Conservation (phyloP, 345 rosid species). For the Moringa oleifera region DNA sequence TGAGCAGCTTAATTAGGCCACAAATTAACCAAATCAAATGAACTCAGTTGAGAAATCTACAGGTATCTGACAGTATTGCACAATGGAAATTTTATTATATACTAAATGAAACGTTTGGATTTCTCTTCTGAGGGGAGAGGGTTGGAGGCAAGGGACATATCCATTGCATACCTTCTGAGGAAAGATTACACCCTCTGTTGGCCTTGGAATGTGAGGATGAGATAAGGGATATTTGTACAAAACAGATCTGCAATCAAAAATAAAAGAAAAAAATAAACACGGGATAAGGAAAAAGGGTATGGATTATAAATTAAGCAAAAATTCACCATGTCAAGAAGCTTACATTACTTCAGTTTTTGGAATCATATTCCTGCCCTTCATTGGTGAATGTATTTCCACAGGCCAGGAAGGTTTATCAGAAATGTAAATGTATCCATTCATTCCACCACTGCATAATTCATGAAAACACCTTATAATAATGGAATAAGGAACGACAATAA, state of each 20-base stretch:
- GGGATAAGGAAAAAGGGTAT: too few species aligned
- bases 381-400: slow-evolving; percentile 14
- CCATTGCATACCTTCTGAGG: slow-evolving; percentile 13
- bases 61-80: background rate
- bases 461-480: background rate
- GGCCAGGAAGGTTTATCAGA: slow-evolving; percentile 10
- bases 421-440: slow-evolving; percentile 21
- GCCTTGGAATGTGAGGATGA: slow-evolving; percentile 20
- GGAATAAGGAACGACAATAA: too few species aligned
- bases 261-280: background rate
- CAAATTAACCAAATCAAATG: background rate
- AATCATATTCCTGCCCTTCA: slow-evolving; percentile 15
- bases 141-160: background rate
- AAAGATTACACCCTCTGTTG: slow-evolving; percentile 13
- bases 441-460: slow-evolving; percentile 22
- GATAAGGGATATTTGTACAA: slow-evolving; percentile 16
- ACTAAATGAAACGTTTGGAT: too few species aligned
- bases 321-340: slow-evolving; percentile 4
- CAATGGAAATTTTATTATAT: background rate
- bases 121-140: too few species aligned
- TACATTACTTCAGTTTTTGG: slow-evolving; percentile 17
- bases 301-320: background rate
- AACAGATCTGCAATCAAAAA: slow-evolving; percentile 13
- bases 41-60: background rate
- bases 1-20: too few species aligned